These are phyloP conservation scores for Paecilomyces dactylethromorphus DNA, from an alignment of 2,329 filamentous ascomycete species.

Conservation along the genomic window DNA sequence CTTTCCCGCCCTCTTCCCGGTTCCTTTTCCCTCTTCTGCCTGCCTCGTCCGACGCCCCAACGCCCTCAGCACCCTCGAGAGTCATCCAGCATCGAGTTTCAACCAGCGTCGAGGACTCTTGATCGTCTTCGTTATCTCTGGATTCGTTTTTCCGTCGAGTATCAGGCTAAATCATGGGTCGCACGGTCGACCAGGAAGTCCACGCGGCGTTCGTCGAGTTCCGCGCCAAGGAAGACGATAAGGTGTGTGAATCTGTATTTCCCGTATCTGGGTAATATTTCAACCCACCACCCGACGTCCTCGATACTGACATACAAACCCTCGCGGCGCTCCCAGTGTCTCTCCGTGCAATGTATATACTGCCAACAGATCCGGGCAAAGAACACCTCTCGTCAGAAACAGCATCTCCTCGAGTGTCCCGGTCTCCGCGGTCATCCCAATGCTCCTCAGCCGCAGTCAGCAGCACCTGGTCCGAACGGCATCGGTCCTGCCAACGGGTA, in stretches of 20 bases:
- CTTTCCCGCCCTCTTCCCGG: conserved; percentile 2
- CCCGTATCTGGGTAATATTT: conserved; percentile 33
- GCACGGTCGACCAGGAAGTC: conserved; percentile 47
- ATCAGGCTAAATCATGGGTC: conserved; percentile 37
- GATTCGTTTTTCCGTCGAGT: conserved; percentile 6
- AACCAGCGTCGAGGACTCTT: background rate
- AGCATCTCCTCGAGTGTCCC: conserved; percentile 45
- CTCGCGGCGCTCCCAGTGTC: conserved; percentile 32
- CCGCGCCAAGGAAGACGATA: conserved; percentile 48
- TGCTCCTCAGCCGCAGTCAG: conserved; percentile 35
- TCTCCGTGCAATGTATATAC: conserved; percentile 48
- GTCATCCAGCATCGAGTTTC: conserved; percentile 1
- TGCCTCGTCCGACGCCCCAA: conserved; percentile 10
- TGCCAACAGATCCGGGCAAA: conserved; percentile 48
- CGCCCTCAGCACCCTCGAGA: conserved; percentile 1
- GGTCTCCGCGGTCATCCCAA: conserved; percentile 41
- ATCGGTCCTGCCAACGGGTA: conserved; percentile 37
- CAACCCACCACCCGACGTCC: conserved; percentile 20
- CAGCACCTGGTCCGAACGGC: conserved; percentile 32
- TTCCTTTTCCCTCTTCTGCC: conserved; percentile 6
- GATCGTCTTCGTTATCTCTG: conserved; percentile 12
- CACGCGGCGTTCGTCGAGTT: conserved; percentile 49
- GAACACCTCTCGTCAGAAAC: conserved; percentile 47
- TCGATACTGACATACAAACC: conserved; percentile 28
- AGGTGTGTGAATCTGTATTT: conserved; percentile 38